Percentiles rank a stretch among this genome's conserved stretches.
phyloP scores from a whole-genome alignment of 257 asterid genomes.

The Mitragyna speciosa region DNA sequence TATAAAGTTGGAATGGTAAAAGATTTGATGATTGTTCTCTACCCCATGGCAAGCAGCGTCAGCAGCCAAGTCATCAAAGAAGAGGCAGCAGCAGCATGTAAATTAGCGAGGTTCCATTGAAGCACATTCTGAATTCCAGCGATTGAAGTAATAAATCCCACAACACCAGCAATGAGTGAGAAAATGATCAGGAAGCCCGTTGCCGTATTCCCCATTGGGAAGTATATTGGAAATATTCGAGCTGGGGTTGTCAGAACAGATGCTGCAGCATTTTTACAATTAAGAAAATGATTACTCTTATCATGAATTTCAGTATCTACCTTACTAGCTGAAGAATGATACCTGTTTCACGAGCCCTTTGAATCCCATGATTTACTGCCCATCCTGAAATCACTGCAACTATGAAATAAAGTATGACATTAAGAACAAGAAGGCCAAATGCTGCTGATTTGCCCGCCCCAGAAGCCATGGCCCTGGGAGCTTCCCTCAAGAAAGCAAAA shows the following conservation, averaged over 20 bases:
- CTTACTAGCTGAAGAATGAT: neutral
- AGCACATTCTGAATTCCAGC: constrained; percentile 52
- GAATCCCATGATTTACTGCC: constrained; percentile 81
- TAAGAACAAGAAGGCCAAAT: constrained; percentile 47
- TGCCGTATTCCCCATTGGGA: constrained; percentile 85
- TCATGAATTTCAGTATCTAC: neutral
- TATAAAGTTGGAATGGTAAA: neutral
- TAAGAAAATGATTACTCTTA: neutral
- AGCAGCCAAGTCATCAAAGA: constrained; percentile 65
- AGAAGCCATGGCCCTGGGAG: constrained; percentile 61
- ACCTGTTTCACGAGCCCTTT: constrained; percentile 61
- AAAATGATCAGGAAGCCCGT: constrained; percentile 76
- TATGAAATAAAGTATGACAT: constrained; percentile 62
- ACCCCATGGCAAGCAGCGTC: constrained; percentile 96
- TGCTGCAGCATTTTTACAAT: constrained; percentile 49
- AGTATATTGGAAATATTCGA: constrained; percentile 68
- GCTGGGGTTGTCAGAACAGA: constrained; percentile 57
- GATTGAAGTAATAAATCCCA: constrained; percentile 71
- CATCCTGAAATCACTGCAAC: constrained; percentile 59
- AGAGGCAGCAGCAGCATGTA: constrained; percentile 76
- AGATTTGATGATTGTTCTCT: constrained; percentile 6
- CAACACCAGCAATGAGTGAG: constrained; percentile 79
- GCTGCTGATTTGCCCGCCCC: constrained; percentile 85
- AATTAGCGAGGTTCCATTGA: constrained; percentile 55
- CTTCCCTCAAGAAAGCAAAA: constrained; percentile 11